Percentiles rank a stretch among this genome's conserved stretches.
Evolutionary conservation across 1,284 basidiomycete species (phyloP).

Genomic region (Entoloma clypeatum): DNA sequence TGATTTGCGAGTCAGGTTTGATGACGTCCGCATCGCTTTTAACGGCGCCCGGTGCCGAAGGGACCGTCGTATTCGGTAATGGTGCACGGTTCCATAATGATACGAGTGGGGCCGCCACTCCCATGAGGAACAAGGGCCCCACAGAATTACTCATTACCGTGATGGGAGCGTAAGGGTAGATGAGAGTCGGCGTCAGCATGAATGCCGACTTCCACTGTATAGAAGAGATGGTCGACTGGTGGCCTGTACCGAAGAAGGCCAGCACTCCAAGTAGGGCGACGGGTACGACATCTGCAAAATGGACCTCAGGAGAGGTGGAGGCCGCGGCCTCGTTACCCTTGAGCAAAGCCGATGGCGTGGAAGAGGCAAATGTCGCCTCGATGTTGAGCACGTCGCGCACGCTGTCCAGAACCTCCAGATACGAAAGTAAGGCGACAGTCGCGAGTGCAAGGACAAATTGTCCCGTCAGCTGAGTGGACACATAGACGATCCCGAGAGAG

Average conservation of each 20-base stretch:
- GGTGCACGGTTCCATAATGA: slow-evolving; percentile 89
- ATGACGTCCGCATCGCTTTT: slow-evolving; percentile 6
- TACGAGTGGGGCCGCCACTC: slow-evolving; percentile 68
- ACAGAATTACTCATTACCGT: slow-evolving; percentile 84
- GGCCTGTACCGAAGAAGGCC: slow-evolving; percentile 86
- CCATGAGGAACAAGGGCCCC: slow-evolving; percentile 66
- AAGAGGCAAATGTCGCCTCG: slow-evolving; percentile 43
- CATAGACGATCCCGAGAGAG: slow-evolving; percentile 61
- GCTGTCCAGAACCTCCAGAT: slow-evolving; percentile 78
- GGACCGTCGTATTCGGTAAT: slow-evolving; percentile 18
- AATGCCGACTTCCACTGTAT: slow-evolving; percentile 98
- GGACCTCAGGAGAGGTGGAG: slow-evolving; percentile 34
- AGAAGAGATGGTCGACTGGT: slow-evolving; percentile 85
- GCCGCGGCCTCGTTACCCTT: slow-evolving; percentile 23
- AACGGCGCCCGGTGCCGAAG: slow-evolving; percentile 1
- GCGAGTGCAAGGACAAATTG: slow-evolving; percentile 72
- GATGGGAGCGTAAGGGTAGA: slow-evolving; percentile 73
- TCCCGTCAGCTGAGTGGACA: slow-evolving; percentile 74
- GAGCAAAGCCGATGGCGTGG: slow-evolving; percentile 43
- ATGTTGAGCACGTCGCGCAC: slow-evolving; percentile 68
- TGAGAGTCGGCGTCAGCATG: slow-evolving; percentile 62
- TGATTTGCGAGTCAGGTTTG: slow-evolving; percentile 29
- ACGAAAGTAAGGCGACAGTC: slow-evolving; percentile 62
- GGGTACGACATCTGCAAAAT: slow-evolving; percentile 68
- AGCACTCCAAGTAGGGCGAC: slow-evolving; percentile 75